A percentile compares a stretch with the other conserved stretches of the same genome.
phyloP scores from a whole-genome alignment of 2,329 filamentous ascomycete genomes.

The Bipolaris cookei region DNA sequence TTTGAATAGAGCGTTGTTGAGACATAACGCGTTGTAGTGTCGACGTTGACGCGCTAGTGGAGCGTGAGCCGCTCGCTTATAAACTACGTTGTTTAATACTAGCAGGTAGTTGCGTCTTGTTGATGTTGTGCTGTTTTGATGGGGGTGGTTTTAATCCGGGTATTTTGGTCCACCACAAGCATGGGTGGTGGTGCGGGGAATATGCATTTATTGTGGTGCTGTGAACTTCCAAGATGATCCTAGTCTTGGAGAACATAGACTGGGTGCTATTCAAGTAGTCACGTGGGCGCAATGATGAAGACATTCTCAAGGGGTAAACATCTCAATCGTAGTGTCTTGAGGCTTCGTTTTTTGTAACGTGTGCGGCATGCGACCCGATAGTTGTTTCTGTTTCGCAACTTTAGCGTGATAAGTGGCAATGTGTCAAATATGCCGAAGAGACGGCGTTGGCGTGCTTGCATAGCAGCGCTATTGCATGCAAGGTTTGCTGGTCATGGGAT shows the following conservation, averaged over 20 bases:
- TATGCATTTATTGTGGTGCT: background rate
- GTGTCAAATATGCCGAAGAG: background rate
- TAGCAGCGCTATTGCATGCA: slow-evolving; percentile 3
- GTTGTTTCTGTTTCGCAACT: background rate
- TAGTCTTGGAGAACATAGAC: too few relatives aligned
- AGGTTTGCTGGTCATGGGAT: slow-evolving; percentile 6
- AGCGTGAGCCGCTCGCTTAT: too few relatives aligned
- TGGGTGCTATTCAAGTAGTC: background rate
- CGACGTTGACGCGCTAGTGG: too few relatives aligned
- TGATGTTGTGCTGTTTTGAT: too few relatives aligned
- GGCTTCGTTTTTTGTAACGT: background rate
- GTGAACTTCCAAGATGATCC: background rate
- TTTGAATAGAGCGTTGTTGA: too few relatives aligned
- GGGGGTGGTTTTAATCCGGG: too few relatives aligned
- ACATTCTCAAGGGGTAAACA: too few relatives aligned
- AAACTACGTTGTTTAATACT: too few relatives aligned
- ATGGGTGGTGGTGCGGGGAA: background rate
- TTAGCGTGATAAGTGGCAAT: background rate
- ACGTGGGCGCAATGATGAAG: too few relatives aligned
- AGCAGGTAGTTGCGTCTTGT: too few relatives aligned
- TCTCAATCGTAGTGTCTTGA: too few relatives aligned
- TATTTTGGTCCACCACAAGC: background rate
- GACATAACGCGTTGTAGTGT: too few relatives aligned
- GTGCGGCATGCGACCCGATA: background rate
- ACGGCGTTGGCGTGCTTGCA: background rate